Evolutionary conservation across 805 yeast genomes (phyloP), one percentile per base, ranked within the genome.

Genomic region (Candida chauliodis): DNA sequence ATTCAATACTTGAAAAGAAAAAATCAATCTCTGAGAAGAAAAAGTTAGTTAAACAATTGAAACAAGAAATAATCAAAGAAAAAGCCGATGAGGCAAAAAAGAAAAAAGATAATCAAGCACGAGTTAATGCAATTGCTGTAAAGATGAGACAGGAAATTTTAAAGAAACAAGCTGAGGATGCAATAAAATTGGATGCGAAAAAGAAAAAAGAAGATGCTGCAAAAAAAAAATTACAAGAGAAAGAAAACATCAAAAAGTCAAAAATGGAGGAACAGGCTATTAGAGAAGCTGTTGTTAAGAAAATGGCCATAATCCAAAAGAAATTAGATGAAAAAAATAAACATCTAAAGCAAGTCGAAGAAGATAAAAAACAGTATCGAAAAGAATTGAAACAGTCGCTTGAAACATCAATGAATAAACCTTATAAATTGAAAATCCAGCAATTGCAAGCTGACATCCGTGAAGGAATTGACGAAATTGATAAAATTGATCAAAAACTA

Each of bases 321-420:
- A 22, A 31, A 10, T 3, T 14, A 22, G 35, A 21, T 4, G 27
- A 14, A 16, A 4, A 3, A 20, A 22, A 22, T 4, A n/a, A 18
- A 13, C n/a, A 19, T 22, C 5, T 8, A 11, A 31, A 22, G 10
- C 19, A 16, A 15, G n/a, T 22, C n/a, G 35, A 31, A 5, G 35
- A 31, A 16, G 14, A 21, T 9, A 5, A 19, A n/a, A 31, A 31
- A 10, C n/a, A 31, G 15, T 13, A 13, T 14, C 26, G 35, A n/a
- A 16, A 15, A 15, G 35, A 31, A 9, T 22, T 31, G 10, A 31
- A 31, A 22, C 3, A 11, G 5, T 21, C 26, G 15, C 8, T 31
- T 22, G 19, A 4, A 15, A 31, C 21, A 22, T 31, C 35, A 22
- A 31, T 31, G 35, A 10, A 31, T 31, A 31, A 21, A 31, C 35